Percentiles rank a stretch among this genome's conserved stretches.
Conservation (phyloP, 176 grass and related monocot species). For the Raddia distichophylla region DNA sequence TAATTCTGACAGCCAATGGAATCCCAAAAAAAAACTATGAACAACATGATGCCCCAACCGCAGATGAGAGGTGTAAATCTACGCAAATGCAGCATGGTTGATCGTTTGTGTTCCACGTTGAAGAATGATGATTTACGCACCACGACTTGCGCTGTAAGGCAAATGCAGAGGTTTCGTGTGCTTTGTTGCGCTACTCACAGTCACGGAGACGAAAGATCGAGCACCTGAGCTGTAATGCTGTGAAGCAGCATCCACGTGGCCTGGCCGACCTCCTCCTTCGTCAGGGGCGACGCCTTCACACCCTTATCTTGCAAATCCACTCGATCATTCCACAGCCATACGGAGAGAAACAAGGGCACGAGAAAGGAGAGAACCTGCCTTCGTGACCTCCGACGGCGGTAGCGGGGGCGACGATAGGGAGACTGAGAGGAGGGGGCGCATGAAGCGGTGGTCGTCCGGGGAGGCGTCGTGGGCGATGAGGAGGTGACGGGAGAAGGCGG, state of each 20-base stretch:
- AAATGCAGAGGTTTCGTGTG: not conserved
- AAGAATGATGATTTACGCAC: not conserved
- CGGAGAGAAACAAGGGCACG: too few relatives aligned
- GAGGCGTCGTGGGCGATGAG: slow-evolving; percentile 52
- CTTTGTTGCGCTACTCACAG: slow-evolving; percentile 24
- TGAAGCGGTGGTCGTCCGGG: slow-evolving; percentile 41
- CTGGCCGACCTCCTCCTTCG: slow-evolving; percentile 83
- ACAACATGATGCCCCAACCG: too few relatives aligned
- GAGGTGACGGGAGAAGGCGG: slow-evolving; percentile 54
- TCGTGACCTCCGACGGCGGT: too few relatives aligned
- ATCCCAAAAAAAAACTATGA: too few relatives aligned
- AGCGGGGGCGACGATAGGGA: too few relatives aligned
- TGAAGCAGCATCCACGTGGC: slow-evolving; percentile 96
- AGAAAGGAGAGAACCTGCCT: too few relatives aligned
- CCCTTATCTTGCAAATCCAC: not conserved
- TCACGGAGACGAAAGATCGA: slow-evolving; percentile 45
- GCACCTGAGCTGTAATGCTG: slow-evolving; percentile 81
- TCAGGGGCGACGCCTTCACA: slow-evolving; percentile 58
- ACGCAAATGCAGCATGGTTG: not conserved
- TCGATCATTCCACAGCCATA: too few relatives aligned
- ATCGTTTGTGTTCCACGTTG: not conserved
- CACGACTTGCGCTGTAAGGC: not conserved
- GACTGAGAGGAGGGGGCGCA: too few relatives aligned
- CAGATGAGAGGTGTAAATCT: not conserved
- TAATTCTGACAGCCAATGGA: not conserved